Conservation (phyloP, 2,329 filamentous ascomycete species). For the Cercospora sesami region DNA sequence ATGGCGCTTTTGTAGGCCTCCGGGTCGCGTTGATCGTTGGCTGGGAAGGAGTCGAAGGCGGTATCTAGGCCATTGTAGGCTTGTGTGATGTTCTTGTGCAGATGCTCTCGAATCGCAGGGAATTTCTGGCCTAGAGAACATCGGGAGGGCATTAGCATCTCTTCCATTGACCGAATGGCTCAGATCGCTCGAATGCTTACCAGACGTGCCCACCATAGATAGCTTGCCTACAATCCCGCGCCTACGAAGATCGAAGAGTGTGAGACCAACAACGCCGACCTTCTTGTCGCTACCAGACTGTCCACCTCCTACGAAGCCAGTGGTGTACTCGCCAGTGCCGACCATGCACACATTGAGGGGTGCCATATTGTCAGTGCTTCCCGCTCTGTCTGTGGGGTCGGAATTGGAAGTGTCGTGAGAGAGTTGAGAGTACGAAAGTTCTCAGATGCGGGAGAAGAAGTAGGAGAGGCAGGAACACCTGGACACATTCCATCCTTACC, state of each 20-base stretch:
- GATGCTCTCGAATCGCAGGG: conserved; percentile 84
- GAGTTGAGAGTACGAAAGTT: neutral
- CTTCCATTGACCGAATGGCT: neutral
- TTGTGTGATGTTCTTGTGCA: conserved; percentile 82
- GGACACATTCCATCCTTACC: neutral
- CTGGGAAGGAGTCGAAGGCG: conserved; percentile 78
- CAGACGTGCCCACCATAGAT: conserved; percentile 83
- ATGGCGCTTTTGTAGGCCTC: conserved; percentile 88
- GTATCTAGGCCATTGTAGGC: conserved; percentile 81
- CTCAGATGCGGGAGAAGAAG: neutral
- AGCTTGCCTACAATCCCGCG: conserved; percentile 84
- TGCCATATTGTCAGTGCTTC: conserved; percentile 41
- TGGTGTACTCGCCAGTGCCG: conserved; percentile 95
- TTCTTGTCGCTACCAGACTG: conserved; percentile 92
- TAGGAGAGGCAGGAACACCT: neutral
- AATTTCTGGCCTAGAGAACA: conserved; percentile 69
- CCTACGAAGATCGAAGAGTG: conserved; percentile 82
- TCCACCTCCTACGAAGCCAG: conserved; percentile 82
- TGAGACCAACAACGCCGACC: conserved; percentile 87
- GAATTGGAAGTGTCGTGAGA: neutral
- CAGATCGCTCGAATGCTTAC: neutral
- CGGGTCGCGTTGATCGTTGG: conserved; percentile 70
- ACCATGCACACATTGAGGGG: conserved; percentile 58
- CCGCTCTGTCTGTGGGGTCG: neutral
- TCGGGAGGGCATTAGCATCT: neutral